phyloP scores from a whole-genome alignment of 495 filamentous ascomycete species.

The Schizothecium vesticola region DNA sequence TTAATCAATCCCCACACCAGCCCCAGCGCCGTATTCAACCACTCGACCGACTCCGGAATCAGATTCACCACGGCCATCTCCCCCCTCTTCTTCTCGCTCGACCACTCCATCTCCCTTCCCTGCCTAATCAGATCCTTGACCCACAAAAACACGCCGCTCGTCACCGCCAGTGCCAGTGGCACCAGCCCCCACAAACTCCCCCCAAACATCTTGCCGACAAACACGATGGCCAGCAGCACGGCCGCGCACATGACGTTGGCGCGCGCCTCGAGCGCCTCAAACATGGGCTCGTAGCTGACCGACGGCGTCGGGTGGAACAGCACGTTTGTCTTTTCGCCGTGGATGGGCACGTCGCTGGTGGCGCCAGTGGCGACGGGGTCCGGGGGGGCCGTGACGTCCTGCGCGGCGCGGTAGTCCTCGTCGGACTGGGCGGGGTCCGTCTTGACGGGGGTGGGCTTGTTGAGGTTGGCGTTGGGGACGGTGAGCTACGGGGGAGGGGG shows the following conservation, averaged over 20 bases:
- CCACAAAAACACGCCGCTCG: conserved; percentile 79
- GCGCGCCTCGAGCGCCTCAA: conserved; percentile 64
- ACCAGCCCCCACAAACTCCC: conserved; percentile 71
- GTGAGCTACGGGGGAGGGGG: conserved; percentile 40
- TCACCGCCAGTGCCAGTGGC: conserved; percentile 60
- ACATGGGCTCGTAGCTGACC: conserved; percentile 81
- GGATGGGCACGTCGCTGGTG: conserved; percentile 90
- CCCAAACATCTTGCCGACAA: conserved; percentile 74
- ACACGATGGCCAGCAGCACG: conserved; percentile 64
- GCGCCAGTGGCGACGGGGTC: conserved; percentile 73
- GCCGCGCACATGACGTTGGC: conserved; percentile 61
- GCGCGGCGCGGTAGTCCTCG: conserved; percentile 71
- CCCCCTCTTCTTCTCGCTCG: conserved; percentile 76
- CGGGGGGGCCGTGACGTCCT: conserved; percentile 87
- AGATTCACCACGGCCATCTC: conserved; percentile 77
- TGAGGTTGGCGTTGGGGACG: conserved; percentile 85
- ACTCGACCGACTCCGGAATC: conserved; percentile 84
- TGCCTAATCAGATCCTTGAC: conserved; percentile 76
- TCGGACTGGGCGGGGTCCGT: conserved; percentile 53
- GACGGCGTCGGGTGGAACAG: conserved; percentile 92
- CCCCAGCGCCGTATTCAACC: conserved; percentile 83
- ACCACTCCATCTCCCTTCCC: conserved; percentile 83
- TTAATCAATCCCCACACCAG: conserved; percentile 87
- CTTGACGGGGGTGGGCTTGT: conserved; percentile 61
- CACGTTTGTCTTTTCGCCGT: conserved; percentile 92